Conservation (phyloP, 306 rosid species). For the Pterocarpus santalinus region DNA sequence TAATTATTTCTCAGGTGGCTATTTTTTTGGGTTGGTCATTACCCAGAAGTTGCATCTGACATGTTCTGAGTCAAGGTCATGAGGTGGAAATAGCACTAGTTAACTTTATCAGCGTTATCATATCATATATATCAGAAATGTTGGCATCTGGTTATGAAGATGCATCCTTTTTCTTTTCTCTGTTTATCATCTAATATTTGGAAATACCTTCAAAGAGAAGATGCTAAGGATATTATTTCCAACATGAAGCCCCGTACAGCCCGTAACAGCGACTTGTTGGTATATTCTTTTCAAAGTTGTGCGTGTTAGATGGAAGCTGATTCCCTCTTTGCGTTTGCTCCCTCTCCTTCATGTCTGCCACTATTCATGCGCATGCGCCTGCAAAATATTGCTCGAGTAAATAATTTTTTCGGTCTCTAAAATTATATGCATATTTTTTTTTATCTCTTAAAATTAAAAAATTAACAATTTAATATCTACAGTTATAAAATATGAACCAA, state of each 20-base stretch:
- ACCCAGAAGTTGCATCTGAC: no score
- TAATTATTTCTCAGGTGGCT: no score
- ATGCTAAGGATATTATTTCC: neutral
- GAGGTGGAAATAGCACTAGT: neutral
- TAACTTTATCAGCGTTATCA: neutral
- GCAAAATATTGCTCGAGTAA: neutral
- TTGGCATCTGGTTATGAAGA: neutral
- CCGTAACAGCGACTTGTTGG: neutral
- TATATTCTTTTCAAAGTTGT: constrained; percentile 9
- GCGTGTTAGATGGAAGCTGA: neutral
- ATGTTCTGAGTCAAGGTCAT: no score
- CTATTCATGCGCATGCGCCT: neutral
- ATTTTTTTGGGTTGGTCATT: no score
- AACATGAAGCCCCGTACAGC: neutral
- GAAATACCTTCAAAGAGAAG: neutral
- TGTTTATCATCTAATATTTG: neutral
- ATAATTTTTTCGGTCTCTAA: no score
- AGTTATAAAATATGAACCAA: no score
- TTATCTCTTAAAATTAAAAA: no score
- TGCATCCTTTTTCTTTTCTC: neutral
- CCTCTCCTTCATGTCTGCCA: neutral
- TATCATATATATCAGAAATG: neutral
- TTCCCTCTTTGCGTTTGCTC: neutral
- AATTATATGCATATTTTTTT: no score
- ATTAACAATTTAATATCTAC: no score